Conservation (phyloP, 331 rosid species). For the Arachis monticola region DNA sequence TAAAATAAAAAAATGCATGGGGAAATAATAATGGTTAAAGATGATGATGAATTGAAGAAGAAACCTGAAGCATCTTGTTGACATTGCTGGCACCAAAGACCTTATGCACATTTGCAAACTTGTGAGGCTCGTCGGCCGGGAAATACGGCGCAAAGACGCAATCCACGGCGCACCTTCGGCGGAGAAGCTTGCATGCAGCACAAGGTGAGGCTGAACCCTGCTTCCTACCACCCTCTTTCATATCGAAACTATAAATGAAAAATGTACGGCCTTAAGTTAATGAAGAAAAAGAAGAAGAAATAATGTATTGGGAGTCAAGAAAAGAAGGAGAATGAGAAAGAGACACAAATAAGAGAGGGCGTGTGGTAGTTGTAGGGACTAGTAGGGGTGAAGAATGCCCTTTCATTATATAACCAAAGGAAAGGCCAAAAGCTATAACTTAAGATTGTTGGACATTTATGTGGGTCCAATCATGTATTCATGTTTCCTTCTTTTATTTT, state of each 20-base stretch:
- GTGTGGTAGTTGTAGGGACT: constrained; percentile 30
- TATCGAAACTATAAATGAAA: neutral
- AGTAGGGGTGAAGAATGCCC: constrained; percentile 26
- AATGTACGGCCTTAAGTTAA: neutral
- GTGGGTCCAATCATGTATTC: constrained; percentile 9
- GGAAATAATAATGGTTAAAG: no score
- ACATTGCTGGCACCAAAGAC: constrained; percentile 93
- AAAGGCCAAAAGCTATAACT: neutral
- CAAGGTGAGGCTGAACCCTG: constrained; percentile 82
- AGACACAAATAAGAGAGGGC: neutral
- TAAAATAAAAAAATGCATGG: no score
- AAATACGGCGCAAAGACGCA: constrained; percentile 89
- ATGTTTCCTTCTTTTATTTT: neutral
- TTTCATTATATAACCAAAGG: neutral
- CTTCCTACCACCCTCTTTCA: constrained; percentile 64
- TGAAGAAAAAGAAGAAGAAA: neutral
- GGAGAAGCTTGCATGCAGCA: constrained; percentile 84
- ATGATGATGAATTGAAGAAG: no score
- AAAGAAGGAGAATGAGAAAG: neutral
- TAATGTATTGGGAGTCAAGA: neutral
- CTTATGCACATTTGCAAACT: constrained; percentile 85
- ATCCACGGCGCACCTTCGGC: constrained; percentile 77
- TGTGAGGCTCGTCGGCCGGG: constrained; percentile 83
- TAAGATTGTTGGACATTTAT: neutral
- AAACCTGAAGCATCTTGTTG: constrained; percentile 92